phyloP scores from a whole-genome alignment of 768 basidiomycete genomes.

The Lentinula guzmanii region DNA sequence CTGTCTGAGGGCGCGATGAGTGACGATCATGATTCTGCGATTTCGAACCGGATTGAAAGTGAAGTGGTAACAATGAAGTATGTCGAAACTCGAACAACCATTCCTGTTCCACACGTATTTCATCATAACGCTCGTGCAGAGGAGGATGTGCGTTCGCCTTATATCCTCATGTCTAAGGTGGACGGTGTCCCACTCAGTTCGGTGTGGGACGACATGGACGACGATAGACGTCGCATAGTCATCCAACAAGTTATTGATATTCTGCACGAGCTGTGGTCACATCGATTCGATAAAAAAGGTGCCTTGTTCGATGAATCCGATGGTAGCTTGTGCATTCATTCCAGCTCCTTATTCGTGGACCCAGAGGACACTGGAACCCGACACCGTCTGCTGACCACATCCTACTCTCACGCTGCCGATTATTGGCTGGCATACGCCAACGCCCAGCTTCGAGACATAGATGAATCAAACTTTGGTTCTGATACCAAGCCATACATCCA shows the following conservation, averaged over 20 bases:
- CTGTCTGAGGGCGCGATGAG: background rate
- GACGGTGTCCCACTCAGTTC: slow-evolving; percentile 5
- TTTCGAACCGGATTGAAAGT: slow-evolving; percentile 4
- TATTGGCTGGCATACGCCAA: slow-evolving; percentile 7
- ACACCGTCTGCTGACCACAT: background rate
- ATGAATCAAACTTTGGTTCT: slow-evolving; percentile 6
- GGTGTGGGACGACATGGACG: slow-evolving; percentile 7
- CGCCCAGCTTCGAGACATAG: slow-evolving; percentile 2
- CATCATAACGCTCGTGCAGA: slow-evolving; percentile 1
- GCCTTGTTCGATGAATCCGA: background rate
- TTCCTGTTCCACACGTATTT: slow-evolving; percentile 7
- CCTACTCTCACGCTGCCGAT: slow-evolving; percentile 2
- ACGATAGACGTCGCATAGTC: slow-evolving; percentile 6
- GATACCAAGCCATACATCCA: slow-evolving; percentile 1
- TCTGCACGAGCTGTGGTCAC: slow-evolving; percentile 4
- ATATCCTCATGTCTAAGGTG: slow-evolving; percentile 8
- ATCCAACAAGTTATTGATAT: slow-evolving; percentile 7
- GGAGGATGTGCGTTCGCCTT: slow-evolving; percentile 2
- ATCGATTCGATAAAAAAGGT: slow-evolving; percentile 7
- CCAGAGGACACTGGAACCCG: background rate
- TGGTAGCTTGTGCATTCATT: background rate
- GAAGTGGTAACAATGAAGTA: slow-evolving; percentile 9
- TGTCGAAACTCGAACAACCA: slow-evolving; percentile 2
- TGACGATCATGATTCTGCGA: background rate
- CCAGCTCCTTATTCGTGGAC: background rate